Evolutionary conservation across 805 yeast genomes (phyloP).

Genomic region (Hanseniaspora vineae): DNA sequence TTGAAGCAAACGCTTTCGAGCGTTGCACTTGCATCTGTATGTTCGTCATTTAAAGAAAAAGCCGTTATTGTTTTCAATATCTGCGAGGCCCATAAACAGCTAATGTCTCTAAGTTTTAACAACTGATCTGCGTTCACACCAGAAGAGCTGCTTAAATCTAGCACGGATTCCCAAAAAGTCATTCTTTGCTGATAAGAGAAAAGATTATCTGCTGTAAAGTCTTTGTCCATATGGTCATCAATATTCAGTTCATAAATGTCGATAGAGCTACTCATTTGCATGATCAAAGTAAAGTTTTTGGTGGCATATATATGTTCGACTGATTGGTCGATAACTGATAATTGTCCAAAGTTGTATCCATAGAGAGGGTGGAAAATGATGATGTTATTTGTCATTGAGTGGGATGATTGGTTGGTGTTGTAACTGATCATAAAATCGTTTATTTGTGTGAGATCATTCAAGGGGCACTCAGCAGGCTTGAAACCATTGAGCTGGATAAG

Average conservation of each 20-base stretch:
- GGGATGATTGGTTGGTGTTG: background rate
- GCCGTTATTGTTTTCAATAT: conserved; percentile 11
- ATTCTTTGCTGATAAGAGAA: background rate
- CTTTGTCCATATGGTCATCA: background rate
- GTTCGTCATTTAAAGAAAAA: conserved; percentile 5
- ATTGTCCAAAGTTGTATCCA: background rate
- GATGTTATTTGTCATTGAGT: background rate
- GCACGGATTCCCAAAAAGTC: background rate
- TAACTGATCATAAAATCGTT: background rate
- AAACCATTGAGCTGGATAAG: background rate
- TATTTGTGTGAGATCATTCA: background rate
- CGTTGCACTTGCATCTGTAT: background rate
- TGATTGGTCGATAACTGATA: background rate
- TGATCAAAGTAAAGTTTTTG: background rate
- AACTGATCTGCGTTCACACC: background rate
- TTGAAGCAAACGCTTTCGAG: conserved; percentile 2
- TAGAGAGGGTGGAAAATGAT: background rate
- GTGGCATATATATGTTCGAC: background rate
- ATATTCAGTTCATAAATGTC: background rate
- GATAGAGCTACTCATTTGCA: background rate
- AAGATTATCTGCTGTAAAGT: background rate
- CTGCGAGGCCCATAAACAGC: conserved; percentile 18
- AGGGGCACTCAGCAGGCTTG: background rate
- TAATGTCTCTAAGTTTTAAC: conserved; percentile 20
- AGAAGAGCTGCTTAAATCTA: background rate